A percentile compares a stretch with the other conserved stretches of the same genome.
Evolutionary conservation across 257 asterid genomes (phyloP).

Genomic region (Coffea canephora): DNA sequence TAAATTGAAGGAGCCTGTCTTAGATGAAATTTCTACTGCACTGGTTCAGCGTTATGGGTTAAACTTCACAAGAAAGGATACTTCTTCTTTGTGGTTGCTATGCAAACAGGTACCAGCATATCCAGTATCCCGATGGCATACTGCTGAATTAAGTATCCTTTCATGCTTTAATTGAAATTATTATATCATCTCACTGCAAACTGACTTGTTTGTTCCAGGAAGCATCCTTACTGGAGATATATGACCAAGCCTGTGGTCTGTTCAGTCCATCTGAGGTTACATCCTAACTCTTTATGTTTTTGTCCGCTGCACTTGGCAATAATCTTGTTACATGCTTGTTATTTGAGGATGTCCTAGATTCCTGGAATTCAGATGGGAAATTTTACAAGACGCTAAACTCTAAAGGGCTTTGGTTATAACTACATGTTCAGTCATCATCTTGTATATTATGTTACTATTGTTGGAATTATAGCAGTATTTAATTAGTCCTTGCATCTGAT

Average conservation of each 20-base stretch:
- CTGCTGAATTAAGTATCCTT: conserved; percentile 13
- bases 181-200: conserved; percentile 2
- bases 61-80: conserved; percentile 63
- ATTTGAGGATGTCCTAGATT: background rate
- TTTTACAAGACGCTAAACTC: background rate
- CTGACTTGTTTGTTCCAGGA: conserved; percentile 52
- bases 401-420: background rate
- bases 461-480: background rate
- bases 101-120: conserved; percentile 74
- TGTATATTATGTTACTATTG: background rate
- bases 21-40: conserved; percentile 60
- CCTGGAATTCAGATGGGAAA: conserved; percentile 1
- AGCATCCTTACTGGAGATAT: conserved; percentile 75
- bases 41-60: conserved; percentile 66
- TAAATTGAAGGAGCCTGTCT: conserved; percentile 71
- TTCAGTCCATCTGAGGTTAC: conserved; percentile 82
- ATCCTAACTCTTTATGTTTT: background rate
- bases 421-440: background rate
- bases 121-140: conserved; percentile 19
- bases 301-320: background rate
- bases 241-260: conserved; percentile 86
- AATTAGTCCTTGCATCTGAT: background rate
- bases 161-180: conserved; percentile 13
- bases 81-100: conserved; percentile 78
- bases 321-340: background rate